phyloP scores from a whole-genome alignment of 371 early-diverging fungal genomes.

The Saksenaea vasiformis region DNA sequence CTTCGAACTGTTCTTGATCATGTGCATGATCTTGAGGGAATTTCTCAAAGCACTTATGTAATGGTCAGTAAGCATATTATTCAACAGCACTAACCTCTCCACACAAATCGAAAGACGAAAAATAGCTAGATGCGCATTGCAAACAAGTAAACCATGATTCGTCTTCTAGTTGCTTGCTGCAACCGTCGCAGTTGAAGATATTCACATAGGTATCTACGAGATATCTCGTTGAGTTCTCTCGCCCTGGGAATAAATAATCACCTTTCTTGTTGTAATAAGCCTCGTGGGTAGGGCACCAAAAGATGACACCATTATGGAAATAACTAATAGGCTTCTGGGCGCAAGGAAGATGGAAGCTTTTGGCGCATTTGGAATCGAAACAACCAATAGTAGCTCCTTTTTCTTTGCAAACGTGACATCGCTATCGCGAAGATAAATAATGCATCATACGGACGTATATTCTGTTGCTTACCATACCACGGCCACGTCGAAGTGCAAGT shows the following conservation, averaged over 20 bases:
- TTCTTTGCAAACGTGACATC: slow-evolving; percentile 75
- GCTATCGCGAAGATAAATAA: slow-evolving; percentile 32
- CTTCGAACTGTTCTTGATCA: slow-evolving; percentile 58
- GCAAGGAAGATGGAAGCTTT: slow-evolving; percentile 84
- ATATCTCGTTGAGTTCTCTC: neutral
- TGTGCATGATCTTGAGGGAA: slow-evolving; percentile 58
- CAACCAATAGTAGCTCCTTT: slow-evolving; percentile 92
- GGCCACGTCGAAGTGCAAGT: slow-evolving; percentile 72
- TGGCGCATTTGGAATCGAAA: slow-evolving; percentile 81
- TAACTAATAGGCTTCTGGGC: slow-evolving; percentile 70
- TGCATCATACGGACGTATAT: neutral
- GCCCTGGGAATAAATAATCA: slow-evolving; percentile 17
- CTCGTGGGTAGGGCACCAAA: slow-evolving; percentile 86
- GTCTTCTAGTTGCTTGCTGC: slow-evolving; percentile 57
- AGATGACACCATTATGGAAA: slow-evolving; percentile 80
- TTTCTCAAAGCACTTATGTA: slow-evolving; percentile 58
- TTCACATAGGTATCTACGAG: slow-evolving; percentile 66
- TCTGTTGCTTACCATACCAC: slow-evolving; percentile 61
- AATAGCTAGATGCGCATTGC: slow-evolving; percentile 68
- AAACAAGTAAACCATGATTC: slow-evolving; percentile 71
- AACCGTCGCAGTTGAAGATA: slow-evolving; percentile 71
- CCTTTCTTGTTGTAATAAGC: slow-evolving; percentile 54
- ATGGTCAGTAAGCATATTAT: neutral
- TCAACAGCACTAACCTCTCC: slow-evolving; percentile 39
- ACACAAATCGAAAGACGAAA: slow-evolving; percentile 77